Conservation (phyloP, 805 yeast species). For the Clavispora carvajalis region DNA sequence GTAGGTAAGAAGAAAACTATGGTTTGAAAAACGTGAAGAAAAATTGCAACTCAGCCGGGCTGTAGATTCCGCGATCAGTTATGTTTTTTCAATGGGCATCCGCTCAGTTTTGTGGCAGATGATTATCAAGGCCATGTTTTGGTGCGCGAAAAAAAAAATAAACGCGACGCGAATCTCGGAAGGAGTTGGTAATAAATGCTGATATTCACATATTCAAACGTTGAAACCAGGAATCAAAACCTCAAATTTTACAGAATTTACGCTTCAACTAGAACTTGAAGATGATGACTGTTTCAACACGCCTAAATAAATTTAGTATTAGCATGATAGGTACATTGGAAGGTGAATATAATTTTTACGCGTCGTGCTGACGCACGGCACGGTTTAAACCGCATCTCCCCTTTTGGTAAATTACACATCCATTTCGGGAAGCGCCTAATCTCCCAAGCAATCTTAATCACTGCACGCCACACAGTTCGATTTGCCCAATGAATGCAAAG, state of each 20-base stretch:
- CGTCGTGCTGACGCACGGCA: not conserved
- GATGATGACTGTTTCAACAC: too few relatives aligned
- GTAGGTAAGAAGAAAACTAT: too few relatives aligned
- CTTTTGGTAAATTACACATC: not conserved
- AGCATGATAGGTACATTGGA: not conserved
- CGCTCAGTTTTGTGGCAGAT: not conserved
- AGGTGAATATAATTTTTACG: not conserved
- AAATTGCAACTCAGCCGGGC: too few relatives aligned
- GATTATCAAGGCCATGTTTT: not conserved
- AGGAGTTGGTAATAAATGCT: not conserved
- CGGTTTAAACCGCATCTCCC: not conserved
- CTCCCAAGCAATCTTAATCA: not conserved
- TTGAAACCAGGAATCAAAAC: too few relatives aligned
- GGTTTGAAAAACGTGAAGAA: too few relatives aligned
- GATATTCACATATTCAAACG: too few relatives aligned
- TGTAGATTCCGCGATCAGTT: not conserved
- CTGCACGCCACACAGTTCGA: too few relatives aligned
- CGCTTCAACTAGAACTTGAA: too few relatives aligned
- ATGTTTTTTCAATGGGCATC: not conserved
- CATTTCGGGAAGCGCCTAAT: not conserved
- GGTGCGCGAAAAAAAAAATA: not conserved
- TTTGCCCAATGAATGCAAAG: not conserved
- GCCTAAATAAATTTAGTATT: too few relatives aligned
- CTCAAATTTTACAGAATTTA: too few relatives aligned
- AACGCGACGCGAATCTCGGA: not conserved